Percentiles rank a stretch among this genome's conserved stretches.
Evolutionary conservation across 2,329 filamentous ascomycete species (phyloP).

Genomic region (Aspergillus brunneoviolaceus): DNA sequence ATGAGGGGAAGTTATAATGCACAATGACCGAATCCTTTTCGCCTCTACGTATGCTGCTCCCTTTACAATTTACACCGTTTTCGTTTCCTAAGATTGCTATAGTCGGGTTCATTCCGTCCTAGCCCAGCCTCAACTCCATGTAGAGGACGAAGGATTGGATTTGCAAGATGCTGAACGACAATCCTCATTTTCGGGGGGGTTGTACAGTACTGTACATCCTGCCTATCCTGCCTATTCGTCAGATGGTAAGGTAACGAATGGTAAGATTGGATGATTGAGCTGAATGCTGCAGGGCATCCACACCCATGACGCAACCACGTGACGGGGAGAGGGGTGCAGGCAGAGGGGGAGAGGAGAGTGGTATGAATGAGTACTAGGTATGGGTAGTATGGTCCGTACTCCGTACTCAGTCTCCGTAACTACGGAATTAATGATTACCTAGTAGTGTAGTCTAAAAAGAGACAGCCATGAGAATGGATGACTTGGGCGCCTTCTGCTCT

Average conservation of each 20-base stretch:
- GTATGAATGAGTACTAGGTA: too few relatives aligned
- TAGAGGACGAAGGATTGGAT: background rate
- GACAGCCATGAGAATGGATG: constrained; percentile 7
- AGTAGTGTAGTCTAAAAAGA: too few relatives aligned
- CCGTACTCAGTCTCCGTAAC: too few relatives aligned
- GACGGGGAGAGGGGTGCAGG: constrained; percentile 19
- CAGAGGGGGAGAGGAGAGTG: background rate
- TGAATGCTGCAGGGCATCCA: constrained; percentile 24
- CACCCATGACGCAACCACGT: constrained; percentile 40
- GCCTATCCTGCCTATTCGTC: background rate
- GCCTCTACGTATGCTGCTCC: background rate
- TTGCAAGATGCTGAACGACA: background rate
- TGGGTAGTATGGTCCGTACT: too few relatives aligned
- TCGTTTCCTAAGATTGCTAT: background rate
- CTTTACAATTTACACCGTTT: background rate
- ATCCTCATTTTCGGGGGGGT: background rate
- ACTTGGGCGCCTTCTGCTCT: constrained; percentile 24
- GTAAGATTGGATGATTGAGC: background rate
- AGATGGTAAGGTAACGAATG: background rate
- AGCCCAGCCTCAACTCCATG: background rate
- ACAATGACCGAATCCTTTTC: constrained; percentile 4
- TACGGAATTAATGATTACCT: too few relatives aligned
- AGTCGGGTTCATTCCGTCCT: background rate
- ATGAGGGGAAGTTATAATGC: background rate
- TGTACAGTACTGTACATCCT: too few relatives aligned